Base-by-base conservation (phyloP, 176 grass and related monocot species). In the Tillandsia fasciculata region DNA sequence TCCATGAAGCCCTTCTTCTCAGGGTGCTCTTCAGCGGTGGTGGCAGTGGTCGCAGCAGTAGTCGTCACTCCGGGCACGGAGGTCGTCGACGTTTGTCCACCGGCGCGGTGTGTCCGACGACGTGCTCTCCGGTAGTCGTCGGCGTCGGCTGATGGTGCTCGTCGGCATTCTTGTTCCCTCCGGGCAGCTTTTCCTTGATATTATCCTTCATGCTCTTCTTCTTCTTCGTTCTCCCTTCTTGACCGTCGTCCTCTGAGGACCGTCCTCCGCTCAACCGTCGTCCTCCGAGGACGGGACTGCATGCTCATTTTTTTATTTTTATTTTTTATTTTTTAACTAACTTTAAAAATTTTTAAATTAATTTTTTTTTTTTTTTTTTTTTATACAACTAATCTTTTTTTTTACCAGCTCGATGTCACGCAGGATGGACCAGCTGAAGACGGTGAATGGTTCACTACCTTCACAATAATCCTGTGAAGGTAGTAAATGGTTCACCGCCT, bases 1-100 rank as follows among this genome's bases (percentile, higher is more conserved):
- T 74, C 87, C 76, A 96, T 85, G 13, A 96, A 18, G 2, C 91
- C 91, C 66, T 96, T 91, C 84, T 96, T 87, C 81, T 90, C 87
- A 33, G 84, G 87, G 64, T 67, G 24, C 48, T 52, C 73, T 26
- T 33, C 78, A 51, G 10, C 71, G 77, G 29, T 58, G 68, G 8
- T 58, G 68, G 8, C 71, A 67, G 53, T 17, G 13, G 54, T 0
- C 79, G 66, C 74, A 69, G 57, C 63, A 64, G 70, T 73, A 59
- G 51, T 58, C 59, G 79, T 63, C 26, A 5, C 5, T 4, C 68
- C 28, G 10, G 65, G 33, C 33, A 64, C 9, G 11, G 3, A 11
- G n/a, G 49, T 26, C 11, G 52, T 29, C 8, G 18, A 3, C 29
- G 29, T 33, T 1, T 24, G 24, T 24, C 24, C 24, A 24, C 24